phyloP scores from a whole-genome alignment of 805 yeast genomes.

The Cyberlindnera samutprakarnensis region DNA sequence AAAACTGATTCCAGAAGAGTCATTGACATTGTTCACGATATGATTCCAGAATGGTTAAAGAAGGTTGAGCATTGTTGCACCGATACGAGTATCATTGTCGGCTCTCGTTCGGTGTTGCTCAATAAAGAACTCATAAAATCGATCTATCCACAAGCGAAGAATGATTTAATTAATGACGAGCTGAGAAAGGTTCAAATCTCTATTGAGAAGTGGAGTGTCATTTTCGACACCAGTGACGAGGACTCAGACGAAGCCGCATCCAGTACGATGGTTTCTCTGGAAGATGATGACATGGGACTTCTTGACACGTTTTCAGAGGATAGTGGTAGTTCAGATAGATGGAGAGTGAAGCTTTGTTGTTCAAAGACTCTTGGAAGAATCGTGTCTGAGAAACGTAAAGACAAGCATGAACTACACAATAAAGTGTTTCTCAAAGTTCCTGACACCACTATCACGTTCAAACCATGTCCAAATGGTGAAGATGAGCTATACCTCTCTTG shows the following conservation, averaged over 20 bases:
- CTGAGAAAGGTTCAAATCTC: conserved; percentile 26
- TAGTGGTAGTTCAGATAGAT: conserved; percentile 3
- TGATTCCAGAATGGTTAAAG: conserved; percentile 19
- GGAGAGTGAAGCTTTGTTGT: conserved; percentile 7
- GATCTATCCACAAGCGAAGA: conserved; percentile 26
- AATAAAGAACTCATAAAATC: conserved; percentile 30
- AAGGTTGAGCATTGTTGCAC: conserved; percentile 4
- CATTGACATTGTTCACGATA: conserved; percentile 10
- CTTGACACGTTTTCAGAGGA: conserved; percentile 15
- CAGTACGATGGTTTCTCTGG: conserved; percentile 24
- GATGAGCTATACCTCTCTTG: conserved; percentile 20
- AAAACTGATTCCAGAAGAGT: conserved; percentile 2
- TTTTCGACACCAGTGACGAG: conserved; percentile 1
- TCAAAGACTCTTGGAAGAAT: conserved; percentile 21
- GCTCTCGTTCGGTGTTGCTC: conserved; percentile 37
- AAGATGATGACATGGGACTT: conserved; percentile 25
- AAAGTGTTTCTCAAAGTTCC: conserved; percentile 28
- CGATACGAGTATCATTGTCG: conserved; percentile 24
- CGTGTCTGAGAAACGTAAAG: conserved; percentile 26
- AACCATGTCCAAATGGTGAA: conserved; percentile 13
- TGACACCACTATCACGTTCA: conserved; percentile 16
- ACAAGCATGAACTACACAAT: conserved; percentile 18
- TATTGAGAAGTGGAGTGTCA: conserved; percentile 15
- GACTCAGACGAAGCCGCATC: conserved; percentile 1
- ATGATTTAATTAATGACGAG: conserved; percentile 33